Conservation (phyloP, 2,329 filamentous ascomycete genomes). For the Aschersonia sp. region DNA sequence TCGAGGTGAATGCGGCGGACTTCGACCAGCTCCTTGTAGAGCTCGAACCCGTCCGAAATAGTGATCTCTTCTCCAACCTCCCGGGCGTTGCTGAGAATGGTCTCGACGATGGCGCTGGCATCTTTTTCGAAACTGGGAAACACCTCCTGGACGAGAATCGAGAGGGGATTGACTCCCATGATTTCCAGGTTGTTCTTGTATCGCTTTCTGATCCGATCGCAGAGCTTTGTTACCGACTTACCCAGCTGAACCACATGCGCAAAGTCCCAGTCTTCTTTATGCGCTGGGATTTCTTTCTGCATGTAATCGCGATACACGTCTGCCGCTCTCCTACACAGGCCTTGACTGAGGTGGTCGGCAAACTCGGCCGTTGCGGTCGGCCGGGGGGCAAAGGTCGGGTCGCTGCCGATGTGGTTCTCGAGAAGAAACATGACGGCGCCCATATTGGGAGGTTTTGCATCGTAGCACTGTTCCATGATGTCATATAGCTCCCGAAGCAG, state of each 20-base stretch:
- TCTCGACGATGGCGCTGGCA: slow-evolving; percentile 67
- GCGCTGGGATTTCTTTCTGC: slow-evolving; percentile 63
- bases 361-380: slow-evolving; percentile 60
- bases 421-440: slow-evolving; percentile 68
- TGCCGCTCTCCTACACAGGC: slow-evolving; percentile 57
- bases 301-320: slow-evolving; percentile 71
- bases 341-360: slow-evolving; percentile 53
- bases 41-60: slow-evolving; percentile 82
- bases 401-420: slow-evolving; percentile 66
- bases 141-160: slow-evolving; percentile 65
- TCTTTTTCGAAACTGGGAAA: slow-evolving; percentile 87
- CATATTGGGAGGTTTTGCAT: slow-evolving; percentile 70
- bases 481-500: slow-evolving; percentile 79
- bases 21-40: slow-evolving; percentile 79
- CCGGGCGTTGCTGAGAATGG: slow-evolving; percentile 62
- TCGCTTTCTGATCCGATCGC: slow-evolving; percentile 80
- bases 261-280: slow-evolving; percentile 78
- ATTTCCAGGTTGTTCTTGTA: slow-evolving; percentile 80
- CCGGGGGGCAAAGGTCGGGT: slow-evolving; percentile 59
- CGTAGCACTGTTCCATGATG: slow-evolving; percentile 76
- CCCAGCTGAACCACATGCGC: slow-evolving; percentile 81
- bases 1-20: slow-evolving; percentile 70
- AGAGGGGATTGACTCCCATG: slow-evolving; percentile 54
- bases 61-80: slow-evolving; percentile 60
- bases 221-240: slow-evolving; percentile 70